Conservation (phyloP, 2,329 filamentous ascomycete genomes). For the Thelonectria olida region DNA sequence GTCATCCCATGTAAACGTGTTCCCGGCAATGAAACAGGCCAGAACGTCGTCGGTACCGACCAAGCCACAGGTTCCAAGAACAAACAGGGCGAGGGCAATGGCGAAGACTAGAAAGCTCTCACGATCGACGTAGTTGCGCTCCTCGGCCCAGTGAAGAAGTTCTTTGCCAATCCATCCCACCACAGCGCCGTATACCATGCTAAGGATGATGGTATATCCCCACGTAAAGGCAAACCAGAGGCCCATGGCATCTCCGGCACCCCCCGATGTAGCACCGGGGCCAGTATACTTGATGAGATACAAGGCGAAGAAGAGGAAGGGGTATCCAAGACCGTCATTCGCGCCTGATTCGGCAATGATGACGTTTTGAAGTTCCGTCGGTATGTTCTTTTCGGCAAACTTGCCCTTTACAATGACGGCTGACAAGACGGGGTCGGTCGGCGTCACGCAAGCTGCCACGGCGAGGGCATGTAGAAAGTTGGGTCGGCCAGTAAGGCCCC, state of each 20-base stretch:
- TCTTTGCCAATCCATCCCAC: constrained; percentile 87
- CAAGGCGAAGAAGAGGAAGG: constrained; percentile 85
- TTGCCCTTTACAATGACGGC: constrained; percentile 94
- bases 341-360: constrained; percentile 86
- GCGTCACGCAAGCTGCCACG: constrained; percentile 87
- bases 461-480: constrained; percentile 81
- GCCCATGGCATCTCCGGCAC: constrained; percentile 73
- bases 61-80: constrained; percentile 86
- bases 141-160: constrained; percentile 84
- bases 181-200: constrained; percentile 77
- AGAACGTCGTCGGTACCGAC: constrained; percentile 90
- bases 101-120: constrained; percentile 91
- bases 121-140: constrained; percentile 82
- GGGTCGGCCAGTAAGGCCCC: constrained; percentile 76
- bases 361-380: constrained; percentile 81
- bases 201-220: constrained; percentile 84
- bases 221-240: constrained; percentile 88
- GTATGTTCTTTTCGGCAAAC: constrained; percentile 91
- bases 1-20: constrained; percentile 91
- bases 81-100: constrained; percentile 85
- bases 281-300: constrained; percentile 83
- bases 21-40: constrained; percentile 92
- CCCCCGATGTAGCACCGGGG: constrained; percentile 65
- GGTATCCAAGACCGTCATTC: constrained; percentile 90
- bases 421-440: constrained; percentile 87